These are phyloP conservation scores for Mycogone perniciosa DNA, from an alignment of 2,329 filamentous ascomycete genomes.

Conservation along the genomic window DNA sequence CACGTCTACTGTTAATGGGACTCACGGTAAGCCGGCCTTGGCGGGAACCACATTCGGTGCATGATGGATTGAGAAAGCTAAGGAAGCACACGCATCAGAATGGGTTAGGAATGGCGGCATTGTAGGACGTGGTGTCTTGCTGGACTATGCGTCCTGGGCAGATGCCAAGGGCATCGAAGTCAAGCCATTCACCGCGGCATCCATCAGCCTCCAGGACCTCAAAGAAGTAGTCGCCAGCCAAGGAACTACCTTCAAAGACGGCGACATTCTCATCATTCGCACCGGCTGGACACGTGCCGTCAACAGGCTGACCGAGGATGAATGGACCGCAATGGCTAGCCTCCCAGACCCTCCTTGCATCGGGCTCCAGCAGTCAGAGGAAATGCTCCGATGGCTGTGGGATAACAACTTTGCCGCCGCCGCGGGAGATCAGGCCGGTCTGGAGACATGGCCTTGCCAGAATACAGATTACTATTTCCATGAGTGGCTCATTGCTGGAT, in stretches of 20 bases:
- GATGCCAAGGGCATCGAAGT: conserved; percentile 29
- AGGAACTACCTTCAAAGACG: conserved; percentile 35
- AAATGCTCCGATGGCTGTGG: conserved; percentile 51
- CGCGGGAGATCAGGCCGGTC: conserved; percentile 47
- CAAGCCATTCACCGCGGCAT: conserved; percentile 33
- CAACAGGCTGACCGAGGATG: conserved; percentile 28
- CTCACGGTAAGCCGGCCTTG: conserved; percentile 19
- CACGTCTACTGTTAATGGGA: conserved; percentile 24
- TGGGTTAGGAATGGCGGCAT: conserved; percentile 36
- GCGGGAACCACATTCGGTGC: too few relatives aligned
- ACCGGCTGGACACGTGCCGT: conserved; percentile 45
- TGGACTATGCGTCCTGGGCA: conserved; percentile 47
- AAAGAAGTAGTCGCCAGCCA: conserved; percentile 38
- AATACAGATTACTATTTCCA: conserved; percentile 30
- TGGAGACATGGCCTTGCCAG: conserved; percentile 43
- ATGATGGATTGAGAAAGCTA: neutral
- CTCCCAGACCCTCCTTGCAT: conserved; percentile 23
- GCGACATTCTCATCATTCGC: conserved; percentile 53
- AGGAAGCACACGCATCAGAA: conserved; percentile 6
- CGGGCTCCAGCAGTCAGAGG: conserved; percentile 43
- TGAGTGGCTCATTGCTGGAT: conserved; percentile 42
- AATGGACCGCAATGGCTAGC: conserved; percentile 31
- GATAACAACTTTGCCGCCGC: conserved; percentile 48
- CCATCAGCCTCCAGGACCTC: conserved; percentile 39
- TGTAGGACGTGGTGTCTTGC: conserved; percentile 43